Evolutionary conservation across 2,329 filamentous ascomycete genomes (phyloP).

Genomic region (Exophiala xenobiotica): DNA sequence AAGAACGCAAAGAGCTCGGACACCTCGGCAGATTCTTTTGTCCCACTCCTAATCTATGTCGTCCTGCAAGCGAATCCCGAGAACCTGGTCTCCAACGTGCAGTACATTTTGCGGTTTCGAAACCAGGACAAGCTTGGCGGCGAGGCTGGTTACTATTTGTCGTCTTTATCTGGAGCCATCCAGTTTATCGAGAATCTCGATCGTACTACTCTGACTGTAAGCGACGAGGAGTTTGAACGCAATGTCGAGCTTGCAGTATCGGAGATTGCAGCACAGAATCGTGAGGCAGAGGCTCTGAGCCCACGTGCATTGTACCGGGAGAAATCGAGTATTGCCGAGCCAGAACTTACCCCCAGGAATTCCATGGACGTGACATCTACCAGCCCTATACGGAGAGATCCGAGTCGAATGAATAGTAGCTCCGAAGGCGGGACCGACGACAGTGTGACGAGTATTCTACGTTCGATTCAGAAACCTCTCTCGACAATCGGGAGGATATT

Average conservation of each 20-base stretch:
- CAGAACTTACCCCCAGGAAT: slow-evolving; percentile 60
- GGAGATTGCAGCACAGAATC: slow-evolving; percentile 88
- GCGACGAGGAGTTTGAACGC: slow-evolving; percentile 90
- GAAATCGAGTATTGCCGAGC: slow-evolving; percentile 51
- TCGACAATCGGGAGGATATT: slow-evolving; percentile 94
- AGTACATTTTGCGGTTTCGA: slow-evolving; percentile 94
- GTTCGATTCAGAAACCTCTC: slow-evolving; percentile 86
- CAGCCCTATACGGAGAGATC: slow-evolving; percentile 42
- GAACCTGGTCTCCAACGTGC: slow-evolving; percentile 93
- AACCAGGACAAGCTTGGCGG: slow-evolving; percentile 96
- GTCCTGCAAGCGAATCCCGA: slow-evolving; percentile 93
- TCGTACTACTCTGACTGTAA: slow-evolving; percentile 86
- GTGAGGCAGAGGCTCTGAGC: slow-evolving; percentile 51
- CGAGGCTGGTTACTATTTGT: slow-evolving; percentile 98
- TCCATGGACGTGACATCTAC: slow-evolving; percentile 57
- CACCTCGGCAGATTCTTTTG: slow-evolving; percentile 93
- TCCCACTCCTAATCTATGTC: slow-evolving; percentile 91
- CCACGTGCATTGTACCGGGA: slow-evolving; percentile 39
- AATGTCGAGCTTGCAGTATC: slow-evolving; percentile 97
- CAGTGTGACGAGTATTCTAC: slow-evolving; percentile 78
- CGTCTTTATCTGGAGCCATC: slow-evolving; percentile 80
- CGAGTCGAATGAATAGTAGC: slow-evolving; percentile 41
- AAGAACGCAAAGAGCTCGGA: slow-evolving; percentile 84
- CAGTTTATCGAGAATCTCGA: slow-evolving; percentile 97
- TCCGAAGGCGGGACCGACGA: slow-evolving; percentile 65